phyloP scores from a whole-genome alignment of 768 basidiomycete species.

The Boletus tylopilopsis region DNA sequence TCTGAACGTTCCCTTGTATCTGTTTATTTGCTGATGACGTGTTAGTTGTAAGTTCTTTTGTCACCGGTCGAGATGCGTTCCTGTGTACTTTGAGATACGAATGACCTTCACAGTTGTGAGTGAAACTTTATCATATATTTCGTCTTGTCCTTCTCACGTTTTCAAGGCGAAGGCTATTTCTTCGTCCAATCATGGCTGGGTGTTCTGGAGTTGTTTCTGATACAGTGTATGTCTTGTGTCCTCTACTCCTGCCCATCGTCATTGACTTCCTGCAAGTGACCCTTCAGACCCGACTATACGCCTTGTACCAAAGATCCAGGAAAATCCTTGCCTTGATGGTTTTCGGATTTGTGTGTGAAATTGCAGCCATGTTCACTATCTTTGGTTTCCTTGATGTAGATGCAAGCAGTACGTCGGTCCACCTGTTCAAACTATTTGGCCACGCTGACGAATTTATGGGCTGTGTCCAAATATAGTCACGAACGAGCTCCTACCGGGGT shows the following conservation, averaged over 20 bases:
- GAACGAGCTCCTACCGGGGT: constrained; percentile 3
- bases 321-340: constrained; percentile 8
- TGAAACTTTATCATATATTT: not conserved
- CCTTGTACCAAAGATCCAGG: constrained; percentile 13
- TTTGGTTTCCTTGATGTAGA: constrained; percentile 1
- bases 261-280: constrained; percentile 4
- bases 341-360: constrained; percentile 11
- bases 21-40: not conserved
- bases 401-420: constrained; percentile 1
- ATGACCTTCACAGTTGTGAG: constrained; percentile 12
- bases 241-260: not conserved
- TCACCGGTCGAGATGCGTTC: not conserved
- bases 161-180: constrained; percentile 13
- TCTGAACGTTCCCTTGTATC: not conserved
- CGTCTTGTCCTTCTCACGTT: not conserved
- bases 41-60: constrained; percentile 14
- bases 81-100: not conserved
- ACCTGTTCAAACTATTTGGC: no score
- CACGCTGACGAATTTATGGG: not conserved
- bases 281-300: constrained; percentile 16
- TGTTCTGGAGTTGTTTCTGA: constrained; percentile 7
- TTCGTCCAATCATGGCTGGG: constrained; percentile 10
- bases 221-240: constrained; percentile 8
- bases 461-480: not conserved
- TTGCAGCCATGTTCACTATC: constrained; percentile 6